Percentiles rank a stretch among this genome's conserved stretches.
Evolutionary conservation across 2,329 filamentous ascomycete species (phyloP).

Genomic region (Lomentospora prolificans): DNA sequence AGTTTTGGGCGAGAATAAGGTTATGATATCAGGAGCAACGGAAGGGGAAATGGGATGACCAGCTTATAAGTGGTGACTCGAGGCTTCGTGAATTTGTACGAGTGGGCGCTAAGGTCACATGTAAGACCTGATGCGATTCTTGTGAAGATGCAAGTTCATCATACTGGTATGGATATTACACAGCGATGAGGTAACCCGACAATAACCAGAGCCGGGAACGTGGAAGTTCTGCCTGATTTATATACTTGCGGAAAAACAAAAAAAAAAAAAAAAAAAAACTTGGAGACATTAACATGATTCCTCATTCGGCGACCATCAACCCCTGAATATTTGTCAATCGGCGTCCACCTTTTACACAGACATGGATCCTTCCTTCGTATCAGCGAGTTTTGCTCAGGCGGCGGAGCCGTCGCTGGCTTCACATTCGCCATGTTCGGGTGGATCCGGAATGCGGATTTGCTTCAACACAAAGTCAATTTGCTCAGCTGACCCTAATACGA

Average conservation of each 20-base stretch:
- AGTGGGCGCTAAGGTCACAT: neutral
- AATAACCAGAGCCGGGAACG: neutral
- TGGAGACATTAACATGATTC: neutral
- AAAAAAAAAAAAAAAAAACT: neutral
- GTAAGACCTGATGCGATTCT: neutral
- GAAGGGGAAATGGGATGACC: neutral
- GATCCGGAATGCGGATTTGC: neutral
- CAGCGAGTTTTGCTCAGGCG: no score
- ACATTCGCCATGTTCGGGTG: neutral
- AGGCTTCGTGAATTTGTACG: no score
- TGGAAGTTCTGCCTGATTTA: neutral
- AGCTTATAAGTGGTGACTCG: neutral
- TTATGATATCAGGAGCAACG: no score
- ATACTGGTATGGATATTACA: neutral
- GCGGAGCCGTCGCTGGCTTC: no score
- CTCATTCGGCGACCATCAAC: neutral
- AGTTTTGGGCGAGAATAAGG: neutral
- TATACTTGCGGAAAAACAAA: neutral
- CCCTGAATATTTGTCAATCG: neutral
- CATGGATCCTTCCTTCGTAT: neutral
- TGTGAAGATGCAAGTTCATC: neutral
- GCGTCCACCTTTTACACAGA: neutral
- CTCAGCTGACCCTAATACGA: slow-evolving; percentile 2
- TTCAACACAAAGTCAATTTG: neutral
- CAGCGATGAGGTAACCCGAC: neutral